Base-by-base conservation (phyloP, 305 asterid genomes). In the Plantago coronopus region DNA sequence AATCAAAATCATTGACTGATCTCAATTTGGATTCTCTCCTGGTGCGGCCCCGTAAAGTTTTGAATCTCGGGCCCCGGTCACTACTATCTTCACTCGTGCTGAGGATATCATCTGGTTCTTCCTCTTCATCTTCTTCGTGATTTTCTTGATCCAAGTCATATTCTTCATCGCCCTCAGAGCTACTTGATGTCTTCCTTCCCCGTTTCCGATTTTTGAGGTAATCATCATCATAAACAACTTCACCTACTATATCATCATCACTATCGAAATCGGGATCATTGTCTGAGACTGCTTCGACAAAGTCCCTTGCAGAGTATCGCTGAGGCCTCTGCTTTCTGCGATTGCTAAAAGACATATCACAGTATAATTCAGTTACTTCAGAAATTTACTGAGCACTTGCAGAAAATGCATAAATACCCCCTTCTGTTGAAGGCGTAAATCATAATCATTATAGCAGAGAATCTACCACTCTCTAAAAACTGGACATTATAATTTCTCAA, bases 211-310 rank as follows among this genome's bases (percentile, higher is more conserved):
- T 82, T 76, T 78, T 82, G 10, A 87, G 63, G 71, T 94, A 87
- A 51, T 85, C 99, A 18, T 89, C 99, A 56, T 94, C 96, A 54
- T 94, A 94, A 18, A 89, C 88, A 17, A 78, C 99, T 78, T 93
- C 99, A 51, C 99, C 99, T 48, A 87, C 95, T 57, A 93, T 85
- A 66, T 87, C 99, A 49, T 89, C 95, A 67, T 93, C 97, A 62
- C 96, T 87, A 40, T 93, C 94, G 49, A 77, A 77, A 40, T 81
- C 97, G 48, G 81, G 79, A 17, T 86, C 96, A 21, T 83, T 73
- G 59, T 93, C 95, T 9, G 93, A 83, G 68, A 75, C 76, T 50
- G 73, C 96, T 69, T 89, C 98, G 45, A 82, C 79, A 53, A 83
- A 89, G 64, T 89, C 95, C 15, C 64, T 68, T 51, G 74, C 80